Evolutionary conservation across 768 basidiomycete species (phyloP).

Genomic region (Boletus rubroflammeus): DNA sequence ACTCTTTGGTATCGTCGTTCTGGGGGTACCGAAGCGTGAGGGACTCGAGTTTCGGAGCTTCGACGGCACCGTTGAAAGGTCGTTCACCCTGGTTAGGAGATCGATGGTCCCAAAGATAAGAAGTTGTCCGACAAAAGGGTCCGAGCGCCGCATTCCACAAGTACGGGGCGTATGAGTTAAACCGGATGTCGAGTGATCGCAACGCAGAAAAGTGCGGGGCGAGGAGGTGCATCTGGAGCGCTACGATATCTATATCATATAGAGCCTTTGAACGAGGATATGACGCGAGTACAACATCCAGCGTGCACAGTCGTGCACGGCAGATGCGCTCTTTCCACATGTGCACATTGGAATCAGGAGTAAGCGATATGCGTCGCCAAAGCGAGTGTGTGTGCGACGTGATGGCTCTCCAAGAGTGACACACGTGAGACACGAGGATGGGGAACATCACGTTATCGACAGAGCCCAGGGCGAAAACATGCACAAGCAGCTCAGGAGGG

Average conservation of each 20-base stretch:
- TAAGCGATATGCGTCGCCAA: conserved; percentile 60
- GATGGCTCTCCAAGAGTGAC: conserved; percentile 58
- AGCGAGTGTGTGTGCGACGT: conserved; percentile 57
- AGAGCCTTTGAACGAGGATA: conserved; percentile 9
- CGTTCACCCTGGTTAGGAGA: conserved; percentile 7
- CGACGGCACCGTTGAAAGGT: conserved; percentile 22
- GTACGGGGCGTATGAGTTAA: conserved; percentile 54
- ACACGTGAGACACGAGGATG: conserved; percentile 65
- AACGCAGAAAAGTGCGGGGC: conserved; percentile 46
- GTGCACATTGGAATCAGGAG: conserved; percentile 36
- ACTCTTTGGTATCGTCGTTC: conserved; percentile 71
- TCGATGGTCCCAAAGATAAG: conserved; percentile 24
- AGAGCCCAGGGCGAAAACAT: conserved; percentile 60
- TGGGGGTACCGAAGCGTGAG: conserved; percentile 55
- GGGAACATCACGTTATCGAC: conserved; percentile 56
- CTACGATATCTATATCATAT: conserved; percentile 42
- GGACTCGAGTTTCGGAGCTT: conserved; percentile 47
- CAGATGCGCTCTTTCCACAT: conserved; percentile 65
- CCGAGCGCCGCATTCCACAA: conserved; percentile 69
- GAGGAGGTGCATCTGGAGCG: conserved; percentile 60
- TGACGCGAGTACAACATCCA: conserved; percentile 58
- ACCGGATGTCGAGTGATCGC: conserved; percentile 59
- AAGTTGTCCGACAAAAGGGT: conserved; percentile 40
- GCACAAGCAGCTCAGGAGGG: conserved; percentile 60
- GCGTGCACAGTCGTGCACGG: conserved; percentile 56